Evolutionary conservation across 805 yeast genomes (phyloP).

Genomic region (Ogataea zsoltii): DNA sequence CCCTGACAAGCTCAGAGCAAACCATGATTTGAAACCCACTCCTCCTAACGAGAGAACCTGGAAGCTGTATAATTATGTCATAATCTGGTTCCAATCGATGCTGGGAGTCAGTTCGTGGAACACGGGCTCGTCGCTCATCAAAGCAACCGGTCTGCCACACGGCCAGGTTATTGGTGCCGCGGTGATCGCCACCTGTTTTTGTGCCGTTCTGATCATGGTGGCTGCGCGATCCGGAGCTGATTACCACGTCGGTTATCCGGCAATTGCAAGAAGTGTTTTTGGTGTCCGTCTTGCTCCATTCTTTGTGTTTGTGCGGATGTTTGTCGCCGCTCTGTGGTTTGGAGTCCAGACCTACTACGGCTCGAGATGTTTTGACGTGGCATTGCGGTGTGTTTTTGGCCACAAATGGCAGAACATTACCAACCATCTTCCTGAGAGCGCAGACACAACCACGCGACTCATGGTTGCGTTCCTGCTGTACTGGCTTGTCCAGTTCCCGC

Average conservation of each 20-base stretch:
- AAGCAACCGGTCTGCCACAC: slow-evolving; percentile 24
- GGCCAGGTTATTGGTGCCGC: slow-evolving; percentile 21
- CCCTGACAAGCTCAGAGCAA: slow-evolving; percentile 27
- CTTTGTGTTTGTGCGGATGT: slow-evolving; percentile 38
- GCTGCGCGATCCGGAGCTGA: slow-evolving; percentile 23
- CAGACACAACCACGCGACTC: slow-evolving; percentile 18
- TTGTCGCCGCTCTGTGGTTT: slow-evolving; percentile 40
- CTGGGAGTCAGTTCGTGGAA: slow-evolving; percentile 34
- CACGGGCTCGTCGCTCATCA: slow-evolving; percentile 30
- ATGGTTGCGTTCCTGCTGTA: slow-evolving; percentile 23
- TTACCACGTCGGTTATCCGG: slow-evolving; percentile 41
- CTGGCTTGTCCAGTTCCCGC: slow-evolving; percentile 24
- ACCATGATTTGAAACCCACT: slow-evolving; percentile 41
- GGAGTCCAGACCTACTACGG: slow-evolving; percentile 41
- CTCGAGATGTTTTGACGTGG: slow-evolving; percentile 37
- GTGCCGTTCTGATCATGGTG: slow-evolving; percentile 19
- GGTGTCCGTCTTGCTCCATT: slow-evolving; percentile 38
- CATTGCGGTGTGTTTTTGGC: slow-evolving; percentile 26
- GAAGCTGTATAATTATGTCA: slow-evolving; percentile 29
- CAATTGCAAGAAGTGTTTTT: slow-evolving; percentile 37
- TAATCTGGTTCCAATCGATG: slow-evolving; percentile 29
- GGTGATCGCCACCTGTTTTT: slow-evolving; percentile 13
- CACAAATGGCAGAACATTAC: slow-evolving; percentile 21
- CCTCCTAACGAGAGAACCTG: slow-evolving; percentile 38
- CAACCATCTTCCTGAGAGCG: slow-evolving; percentile 21